A percentile compares a stretch with the other conserved stretches of the same genome.
Conservation (phyloP, 2,329 filamentous ascomycete genomes). For the Apiospora aurea region DNA sequence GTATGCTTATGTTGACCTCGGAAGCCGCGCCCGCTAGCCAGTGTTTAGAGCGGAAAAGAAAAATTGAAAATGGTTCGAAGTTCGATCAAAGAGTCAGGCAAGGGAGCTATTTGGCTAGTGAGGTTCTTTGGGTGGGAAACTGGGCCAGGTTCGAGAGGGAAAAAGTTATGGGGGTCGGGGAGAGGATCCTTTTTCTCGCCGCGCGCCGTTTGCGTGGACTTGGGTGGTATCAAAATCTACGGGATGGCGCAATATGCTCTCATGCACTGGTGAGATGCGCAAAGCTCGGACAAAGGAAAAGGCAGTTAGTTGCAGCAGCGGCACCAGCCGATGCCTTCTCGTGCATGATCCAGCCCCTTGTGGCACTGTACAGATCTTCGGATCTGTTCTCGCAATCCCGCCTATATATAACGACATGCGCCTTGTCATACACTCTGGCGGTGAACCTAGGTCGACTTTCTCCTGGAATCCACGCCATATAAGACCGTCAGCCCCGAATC, state of each 20-base stretch:
- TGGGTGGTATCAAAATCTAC: constrained; percentile 14
- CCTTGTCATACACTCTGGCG: constrained; percentile 17
- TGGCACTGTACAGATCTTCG: background rate
- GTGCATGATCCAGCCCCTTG: background rate
- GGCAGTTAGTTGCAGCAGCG: background rate
- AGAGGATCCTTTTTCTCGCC: background rate
- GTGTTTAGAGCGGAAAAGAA: background rate
- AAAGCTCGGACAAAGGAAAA: background rate
- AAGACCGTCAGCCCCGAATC: background rate
- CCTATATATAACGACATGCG: constrained; percentile 15
- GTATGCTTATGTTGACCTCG: constrained; percentile 13
- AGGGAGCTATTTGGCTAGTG: background rate
- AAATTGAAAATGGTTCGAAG: background rate
- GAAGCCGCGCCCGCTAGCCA: constrained; percentile 10
- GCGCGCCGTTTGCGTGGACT: background rate
- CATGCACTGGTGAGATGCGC: constrained; percentile 15
- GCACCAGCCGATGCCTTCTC: background rate
- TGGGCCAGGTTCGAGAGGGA: background rate
- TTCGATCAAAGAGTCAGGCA: constrained; percentile 4
- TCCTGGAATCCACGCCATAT: constrained; percentile 11
- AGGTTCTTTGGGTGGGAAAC: background rate
- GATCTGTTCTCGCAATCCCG: constrained; percentile 8
- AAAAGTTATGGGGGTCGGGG: constrained; percentile 4
- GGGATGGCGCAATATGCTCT: constrained; percentile 16
- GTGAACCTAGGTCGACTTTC: constrained; percentile 3